Evolutionary conservation across 257 asterid species (phyloP).

Genomic region (Primulina eburnea): DNA sequence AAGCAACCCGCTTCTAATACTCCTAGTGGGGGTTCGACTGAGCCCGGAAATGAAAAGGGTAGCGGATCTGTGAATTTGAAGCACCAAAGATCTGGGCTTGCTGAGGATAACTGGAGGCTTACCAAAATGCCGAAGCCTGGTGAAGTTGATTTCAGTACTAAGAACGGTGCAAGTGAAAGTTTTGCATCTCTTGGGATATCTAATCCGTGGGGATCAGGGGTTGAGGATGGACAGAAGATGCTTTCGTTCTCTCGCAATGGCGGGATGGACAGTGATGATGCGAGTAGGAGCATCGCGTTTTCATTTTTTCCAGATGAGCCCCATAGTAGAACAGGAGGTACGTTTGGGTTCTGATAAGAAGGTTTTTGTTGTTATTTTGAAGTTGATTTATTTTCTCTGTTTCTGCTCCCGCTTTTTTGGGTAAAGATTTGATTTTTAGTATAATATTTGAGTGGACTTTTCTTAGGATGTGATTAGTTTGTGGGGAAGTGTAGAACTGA

Average conservation of each 20-base stretch:
- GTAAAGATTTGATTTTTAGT: neutral
- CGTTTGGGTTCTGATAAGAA: neutral
- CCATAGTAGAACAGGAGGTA: constrained; percentile 33
- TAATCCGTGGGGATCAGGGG: constrained; percentile 35
- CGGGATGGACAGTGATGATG: neutral
- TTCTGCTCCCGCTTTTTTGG: neutral
- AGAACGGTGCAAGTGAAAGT: constrained; percentile 20
- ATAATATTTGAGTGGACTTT: constrained; percentile 14
- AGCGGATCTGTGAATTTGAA: constrained; percentile 46
- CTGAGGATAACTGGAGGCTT: constrained; percentile 33
- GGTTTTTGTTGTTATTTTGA: neutral
- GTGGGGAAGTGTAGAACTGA: neutral
- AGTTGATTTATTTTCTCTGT: neutral
- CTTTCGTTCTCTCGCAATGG: constrained; percentile 38
- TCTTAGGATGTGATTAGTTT: neutral
- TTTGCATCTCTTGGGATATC: constrained; percentile 39
- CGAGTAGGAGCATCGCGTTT: constrained; percentile 35
- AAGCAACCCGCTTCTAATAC: constrained; percentile 31
- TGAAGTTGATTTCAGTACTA: constrained; percentile 31
- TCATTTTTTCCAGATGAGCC: constrained; percentile 38
- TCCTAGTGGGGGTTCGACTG: constrained; percentile 21
- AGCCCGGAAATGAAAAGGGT: constrained; percentile 28
- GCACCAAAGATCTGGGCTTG: constrained; percentile 37
- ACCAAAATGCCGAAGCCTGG: constrained; percentile 35
- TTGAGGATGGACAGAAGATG: constrained; percentile 47